Base-by-base conservation (phyloP, 2,329 filamentous ascomycete species). In the Endocalyx cinctus region DNA sequence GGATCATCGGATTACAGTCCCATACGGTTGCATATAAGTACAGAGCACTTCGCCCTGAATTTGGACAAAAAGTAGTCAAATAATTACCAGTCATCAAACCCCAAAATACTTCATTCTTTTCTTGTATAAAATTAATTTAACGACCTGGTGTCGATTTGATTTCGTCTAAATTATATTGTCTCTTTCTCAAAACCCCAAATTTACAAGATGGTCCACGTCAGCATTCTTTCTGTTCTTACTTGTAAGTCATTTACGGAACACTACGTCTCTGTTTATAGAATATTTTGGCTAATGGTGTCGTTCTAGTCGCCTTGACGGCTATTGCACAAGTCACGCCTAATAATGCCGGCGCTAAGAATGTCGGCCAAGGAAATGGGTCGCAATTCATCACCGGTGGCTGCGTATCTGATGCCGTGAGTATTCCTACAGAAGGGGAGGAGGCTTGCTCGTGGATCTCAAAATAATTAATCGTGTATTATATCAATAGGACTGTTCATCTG, bases 311-410 rank as follows among this genome's bases (percentile, higher is more conserved):
- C 25, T 23, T 49, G 27, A 36, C 48, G 27, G 47, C 39, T 28
- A 32, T 52, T n/a, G 54, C 54, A 18, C 37, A 13, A 10, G 13
- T 58, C 25, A 55, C 48, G 7, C 55, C 54, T 18, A 58, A 58
- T 40, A 33, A 46, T 19, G 48, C 55, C 14, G 55, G 55, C 17
- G 54, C 55, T 15, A 51, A 50, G 31, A 46, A 54, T 27, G 55
- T 59, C 12, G 55, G 54, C 23, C 37, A 46, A 25, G 55, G 45
- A 16, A 46, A 55, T 8, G 50, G 45, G 6, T 25, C 39, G 16
- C 55, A 60, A 34, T 60, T 60, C 47, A 60, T 52, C 19, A 60
- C 55, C 10, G 56, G 55, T 16, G 56, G 57, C 16, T 60, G 56
- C 31, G 43, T 50, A n/a, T 38, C 47, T 10, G 46, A 60, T 31